Evolutionary conservation across 2,329 filamentous ascomycete species (phyloP), one percentile per base, ranked within the genome.

Genomic region (Colletotrichum liriopes): DNA sequence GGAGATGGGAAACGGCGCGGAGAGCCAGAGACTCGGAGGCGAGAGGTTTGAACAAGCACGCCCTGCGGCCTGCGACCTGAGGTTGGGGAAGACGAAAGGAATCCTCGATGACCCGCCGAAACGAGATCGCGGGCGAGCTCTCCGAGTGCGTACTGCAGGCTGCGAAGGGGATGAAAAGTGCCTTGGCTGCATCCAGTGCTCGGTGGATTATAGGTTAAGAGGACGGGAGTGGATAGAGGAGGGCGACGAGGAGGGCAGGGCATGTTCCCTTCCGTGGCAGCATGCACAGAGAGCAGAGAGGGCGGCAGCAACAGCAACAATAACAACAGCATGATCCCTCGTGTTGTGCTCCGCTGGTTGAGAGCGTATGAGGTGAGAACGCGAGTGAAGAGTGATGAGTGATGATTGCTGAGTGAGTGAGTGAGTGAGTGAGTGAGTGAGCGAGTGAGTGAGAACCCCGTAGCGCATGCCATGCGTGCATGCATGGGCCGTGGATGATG

Each of bases 81-180:
- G 39, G 39, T 45, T 52, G 52, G 47, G 26, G 39, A 20, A 47
- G 11, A 37, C 23, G 9, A 18, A 35, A 26, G 11, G 9, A 37
- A 14, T 6, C 29, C 41, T 37, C 66, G 66, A 68, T 64, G 18
- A 43, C 59, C 66, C 51, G 59, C 66, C 43, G 66, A 63, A 68
- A 64, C 43, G 66, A 68, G 66, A 68, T 64, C 41, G 47, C 32
- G 52, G 35, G 47, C 37, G 37, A 32, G 37, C 11, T 29, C 18
- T 8, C 45, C n/a, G 60, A 26, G 26, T 41, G 45, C 12, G 16
- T 16, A 62, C 23, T 62, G 45, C 32, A 62, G 47, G 47, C 47
- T 63, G 60, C 20, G 16, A 62, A 35, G 45, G 45, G 43, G 35
- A 26, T n/a, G 61, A 23, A 55, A 18, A 52, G 20, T 55, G 45